phyloP scores from a whole-genome alignment of 176 grass and related monocot genomes.

The Oryza australiensis region DNA sequence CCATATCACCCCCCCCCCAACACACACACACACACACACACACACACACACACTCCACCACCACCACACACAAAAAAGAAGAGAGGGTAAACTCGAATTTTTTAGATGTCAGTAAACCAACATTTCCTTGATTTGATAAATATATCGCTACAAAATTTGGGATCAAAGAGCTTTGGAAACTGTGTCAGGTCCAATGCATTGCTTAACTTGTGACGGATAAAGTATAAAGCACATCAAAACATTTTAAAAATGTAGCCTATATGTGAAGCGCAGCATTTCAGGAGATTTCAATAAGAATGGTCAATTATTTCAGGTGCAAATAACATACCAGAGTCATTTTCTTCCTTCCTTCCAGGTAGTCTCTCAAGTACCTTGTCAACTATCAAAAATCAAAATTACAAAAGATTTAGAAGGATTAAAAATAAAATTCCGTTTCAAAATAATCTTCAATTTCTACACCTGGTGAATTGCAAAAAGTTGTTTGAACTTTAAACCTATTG shows the following conservation, averaged over 20 bases:
- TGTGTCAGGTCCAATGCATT: not conserved
- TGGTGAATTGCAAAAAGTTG: not conserved
- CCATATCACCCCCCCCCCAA: too few relatives aligned
- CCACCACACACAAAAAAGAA: too few relatives aligned
- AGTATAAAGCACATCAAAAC: conserved; percentile 7
- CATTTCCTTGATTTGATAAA: too few relatives aligned
- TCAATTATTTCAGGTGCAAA: not conserved
- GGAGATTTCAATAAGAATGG: conserved; percentile 28
- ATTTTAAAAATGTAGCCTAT: not conserved
- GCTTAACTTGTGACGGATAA: not conserved
- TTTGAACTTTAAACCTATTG: not conserved
- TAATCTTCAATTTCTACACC: not conserved
- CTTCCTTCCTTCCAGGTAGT: conserved; percentile 90
- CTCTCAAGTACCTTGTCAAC: conserved; percentile 92
- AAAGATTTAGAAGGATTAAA: not conserved
- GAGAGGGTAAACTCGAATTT: too few relatives aligned
- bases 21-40: too few relatives aligned
- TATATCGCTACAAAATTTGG: not conserved
- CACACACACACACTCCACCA: too few relatives aligned
- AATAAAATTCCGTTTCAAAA: conserved; percentile 1
- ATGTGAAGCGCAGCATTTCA: conserved; percentile 6
- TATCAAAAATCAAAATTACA: conserved; percentile 46
- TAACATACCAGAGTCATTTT: conserved; percentile 81
- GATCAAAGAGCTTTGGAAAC: not conserved
- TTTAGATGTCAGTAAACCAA: not conserved